Base-by-base conservation (phyloP, 1,284 basidiomycete species). In the Austropuccinia psidii region DNA sequence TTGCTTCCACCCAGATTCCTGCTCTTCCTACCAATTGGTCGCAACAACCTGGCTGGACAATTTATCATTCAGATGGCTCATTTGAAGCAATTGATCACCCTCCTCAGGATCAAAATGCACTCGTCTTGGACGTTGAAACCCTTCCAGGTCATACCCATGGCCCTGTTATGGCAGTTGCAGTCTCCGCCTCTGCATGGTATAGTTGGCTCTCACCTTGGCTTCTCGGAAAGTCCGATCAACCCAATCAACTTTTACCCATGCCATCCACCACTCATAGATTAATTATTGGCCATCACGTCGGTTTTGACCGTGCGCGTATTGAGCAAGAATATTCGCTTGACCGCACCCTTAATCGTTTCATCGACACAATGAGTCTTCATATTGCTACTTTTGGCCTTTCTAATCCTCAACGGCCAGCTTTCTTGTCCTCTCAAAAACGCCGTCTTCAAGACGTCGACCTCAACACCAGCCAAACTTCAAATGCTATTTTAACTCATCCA, bases 311-410 rank as follows among this genome's bases (percentile, higher is more conserved):
- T 9, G 89, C 87, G 7, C 85, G 93, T 17, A 84, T 96, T 17
- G 80, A 83, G 27, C 91, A 97, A 76, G 96, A 99, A 80, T 98
- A 99, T 80, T 83, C 83, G 69, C 81, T 97, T 5, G 79, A 83
- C 0, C 84, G 85, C 0, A 90, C 90, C 0, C 81, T 85, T 54
- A 94, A 87, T 27, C 87, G 95, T 1, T 99, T 91, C 80, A 82
- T 98, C 45, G 96, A 98, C 80, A 99, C 95, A 0, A 92, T 98
- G 87, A 88, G 92, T 0, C 84, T 99, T 11, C 95, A 99, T 80
- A 89, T 96, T 60, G 93, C 96, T 4, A 90, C 93, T 2, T 89
- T 90, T 75, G 95, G 96, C 6, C 95, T 98, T 73, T 95, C 93
- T 0, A 93, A 91, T 0, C 90, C 93, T 76, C 96, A 98, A 80